Evolutionary conservation across 306 rosid genomes (phyloP).

Genomic region (Pachyrhizus erosus): DNA sequence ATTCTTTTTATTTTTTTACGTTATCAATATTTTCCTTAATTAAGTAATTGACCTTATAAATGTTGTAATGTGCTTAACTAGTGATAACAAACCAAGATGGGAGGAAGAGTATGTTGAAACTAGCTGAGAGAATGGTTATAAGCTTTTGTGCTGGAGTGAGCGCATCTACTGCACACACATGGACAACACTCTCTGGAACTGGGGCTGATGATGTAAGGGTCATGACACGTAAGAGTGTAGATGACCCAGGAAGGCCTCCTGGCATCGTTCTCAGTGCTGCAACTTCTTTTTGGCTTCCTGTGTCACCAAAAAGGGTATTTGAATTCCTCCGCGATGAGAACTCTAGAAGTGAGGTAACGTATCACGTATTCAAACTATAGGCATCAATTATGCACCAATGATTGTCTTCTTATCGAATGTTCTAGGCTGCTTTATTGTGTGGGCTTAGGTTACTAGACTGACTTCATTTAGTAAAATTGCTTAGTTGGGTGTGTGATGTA

Average conservation of each 20-base stretch:
- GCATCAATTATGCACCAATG: conserved; percentile 35
- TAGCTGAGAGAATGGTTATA: conserved; percentile 98
- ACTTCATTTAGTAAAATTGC: conserved; percentile 36
- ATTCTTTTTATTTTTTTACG: neutral
- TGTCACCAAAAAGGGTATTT: conserved; percentile 84
- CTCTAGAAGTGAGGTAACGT: conserved; percentile 82
- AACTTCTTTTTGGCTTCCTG: conserved; percentile 98
- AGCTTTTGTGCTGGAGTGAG: conserved; percentile 98
- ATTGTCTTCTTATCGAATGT: conserved; percentile 25
- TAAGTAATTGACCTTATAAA: neutral
- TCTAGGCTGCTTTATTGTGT: conserved; percentile 45
- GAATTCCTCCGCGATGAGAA: conserved; percentile 95
- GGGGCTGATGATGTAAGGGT: conserved; percentile 96
- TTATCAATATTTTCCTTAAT: neutral
- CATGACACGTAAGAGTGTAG: conserved; percentile 96
- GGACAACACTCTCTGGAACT: conserved; percentile 94
- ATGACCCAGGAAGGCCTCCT: conserved; percentile 96
- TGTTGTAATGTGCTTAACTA: conserved; percentile 34
- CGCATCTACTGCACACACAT: conserved; percentile 93
- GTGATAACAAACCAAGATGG: conserved; percentile 97
- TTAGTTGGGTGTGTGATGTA: neutral
- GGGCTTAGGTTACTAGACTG: conserved; percentile 34
- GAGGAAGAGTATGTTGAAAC: conserved; percentile 93
- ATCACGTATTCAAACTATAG: neutral
- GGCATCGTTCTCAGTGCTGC: conserved; percentile 98